Evolutionary conservation across 2,329 filamentous ascomycete species (phyloP).

Genomic region (Penicillium frequentans): DNA sequence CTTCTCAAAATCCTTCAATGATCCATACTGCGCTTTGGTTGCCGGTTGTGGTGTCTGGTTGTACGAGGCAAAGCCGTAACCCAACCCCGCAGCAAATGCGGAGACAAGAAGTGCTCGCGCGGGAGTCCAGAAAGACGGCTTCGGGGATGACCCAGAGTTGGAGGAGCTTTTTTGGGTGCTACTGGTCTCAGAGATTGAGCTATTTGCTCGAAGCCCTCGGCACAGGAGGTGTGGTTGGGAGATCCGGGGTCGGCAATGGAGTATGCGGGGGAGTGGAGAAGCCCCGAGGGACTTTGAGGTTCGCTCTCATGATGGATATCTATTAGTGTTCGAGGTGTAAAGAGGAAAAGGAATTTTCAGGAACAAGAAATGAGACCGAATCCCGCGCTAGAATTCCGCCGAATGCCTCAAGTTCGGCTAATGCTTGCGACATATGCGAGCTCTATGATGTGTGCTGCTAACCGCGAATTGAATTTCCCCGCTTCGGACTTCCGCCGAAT

Average conservation of each 20-base stretch:
- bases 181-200: constrained; percentile 5
- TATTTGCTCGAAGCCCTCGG: constrained; percentile 19
- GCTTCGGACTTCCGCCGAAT: constrained; percentile 23
- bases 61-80: constrained; percentile 52
- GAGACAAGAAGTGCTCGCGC: constrained; percentile 50
- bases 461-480: constrained; percentile 4
- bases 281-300: constrained; percentile 21
- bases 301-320: constrained; percentile 17
- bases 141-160: constrained; percentile 12
- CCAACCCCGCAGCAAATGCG: constrained; percentile 51
- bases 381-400: background rate
- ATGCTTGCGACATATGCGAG: background rate
- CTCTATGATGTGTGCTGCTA: background rate
- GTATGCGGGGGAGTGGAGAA: constrained; percentile 29
- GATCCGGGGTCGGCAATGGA: constrained; percentile 22
- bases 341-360: background rate
- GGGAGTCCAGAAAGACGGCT: constrained; percentile 45
- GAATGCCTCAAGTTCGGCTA: background rate
- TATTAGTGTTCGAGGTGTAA: background rate
- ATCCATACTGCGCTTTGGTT: constrained; percentile 38
- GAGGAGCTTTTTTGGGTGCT: constrained; percentile 15
- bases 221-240: constrained; percentile 7
- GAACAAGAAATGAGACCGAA: background rate
- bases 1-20: constrained; percentile 40
- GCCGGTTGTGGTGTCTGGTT: constrained; percentile 27